phyloP scores from a whole-genome alignment of 805 yeast species.

The Hanseniaspora occidentalis region DNA sequence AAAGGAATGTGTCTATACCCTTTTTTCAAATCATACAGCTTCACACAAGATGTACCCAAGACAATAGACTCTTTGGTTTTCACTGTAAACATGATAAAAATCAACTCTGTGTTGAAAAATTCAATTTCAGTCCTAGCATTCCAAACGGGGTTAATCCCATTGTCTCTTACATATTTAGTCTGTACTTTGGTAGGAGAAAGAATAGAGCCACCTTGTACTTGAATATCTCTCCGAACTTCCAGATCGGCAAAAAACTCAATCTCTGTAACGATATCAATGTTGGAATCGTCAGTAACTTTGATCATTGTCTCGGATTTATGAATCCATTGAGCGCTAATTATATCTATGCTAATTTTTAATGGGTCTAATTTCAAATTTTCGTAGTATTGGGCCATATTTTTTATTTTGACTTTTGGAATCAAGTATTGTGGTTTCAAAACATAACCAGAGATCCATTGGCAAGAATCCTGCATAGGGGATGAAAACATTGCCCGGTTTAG shows the following conservation, averaged over 20 bases:
- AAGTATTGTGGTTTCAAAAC: slow-evolving; percentile 56
- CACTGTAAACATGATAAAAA: slow-evolving; percentile 44
- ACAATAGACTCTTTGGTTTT: slow-evolving; percentile 28
- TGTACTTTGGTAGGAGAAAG: slow-evolving; percentile 9
- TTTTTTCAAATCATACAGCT: slow-evolving; percentile 47
- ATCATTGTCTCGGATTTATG: slow-evolving; percentile 53
- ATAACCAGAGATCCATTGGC: slow-evolving; percentile 44
- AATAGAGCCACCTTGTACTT: slow-evolving; percentile 13
- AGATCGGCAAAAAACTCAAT: slow-evolving; percentile 12
- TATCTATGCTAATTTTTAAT: slow-evolving; percentile 25
- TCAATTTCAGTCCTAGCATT: slow-evolving; percentile 37
- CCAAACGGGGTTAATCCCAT: slow-evolving; percentile 89
- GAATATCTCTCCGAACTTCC: slow-evolving; percentile 11
- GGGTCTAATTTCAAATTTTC: slow-evolving; percentile 9
- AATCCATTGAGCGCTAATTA: slow-evolving; percentile 76
- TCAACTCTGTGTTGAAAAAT: slow-evolving; percentile 29
- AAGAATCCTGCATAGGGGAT: slow-evolving; percentile 25
- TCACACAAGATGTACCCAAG: slow-evolving; percentile 50
- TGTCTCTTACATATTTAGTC: slow-evolving; percentile 34
- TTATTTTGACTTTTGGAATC: slow-evolving; percentile 18
- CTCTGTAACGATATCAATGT: slow-evolving; percentile 16
- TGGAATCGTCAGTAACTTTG: slow-evolving; percentile 6
- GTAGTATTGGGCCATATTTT: slow-evolving; percentile 16
- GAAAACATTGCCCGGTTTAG: slow-evolving; percentile 74
- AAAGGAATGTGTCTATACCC: slow-evolving; percentile 81